Evolutionary conservation across 768 basidiomycete genomes (phyloP).

Genomic region (Lactarius pseudohatsudake): DNA sequence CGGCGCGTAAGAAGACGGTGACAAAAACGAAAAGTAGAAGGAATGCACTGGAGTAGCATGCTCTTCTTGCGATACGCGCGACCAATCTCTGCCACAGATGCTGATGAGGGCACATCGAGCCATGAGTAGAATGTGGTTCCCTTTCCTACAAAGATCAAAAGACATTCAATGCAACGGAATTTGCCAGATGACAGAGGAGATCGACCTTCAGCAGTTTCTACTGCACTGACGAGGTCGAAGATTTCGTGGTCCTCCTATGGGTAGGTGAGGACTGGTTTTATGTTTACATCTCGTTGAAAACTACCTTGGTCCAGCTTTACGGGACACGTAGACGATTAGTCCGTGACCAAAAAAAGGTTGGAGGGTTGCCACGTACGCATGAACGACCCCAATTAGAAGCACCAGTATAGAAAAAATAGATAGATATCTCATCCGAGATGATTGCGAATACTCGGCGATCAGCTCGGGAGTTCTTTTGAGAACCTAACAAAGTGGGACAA

Average conservation of each 20-base stretch:
- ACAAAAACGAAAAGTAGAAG: neutral
- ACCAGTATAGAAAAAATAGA: constrained; percentile 50
- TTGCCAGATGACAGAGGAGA: neutral
- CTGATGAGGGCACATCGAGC: constrained; percentile 76
- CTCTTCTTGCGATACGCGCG: constrained; percentile 93
- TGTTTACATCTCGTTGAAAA: constrained; percentile 25
- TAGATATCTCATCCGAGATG: constrained; percentile 49
- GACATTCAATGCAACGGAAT: neutral
- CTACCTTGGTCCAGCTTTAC: constrained; percentile 70
- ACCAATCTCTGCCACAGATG: constrained; percentile 71
- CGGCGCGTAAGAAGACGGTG: neutral
- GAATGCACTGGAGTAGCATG: constrained; percentile 80
- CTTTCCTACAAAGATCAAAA: constrained; percentile 49
- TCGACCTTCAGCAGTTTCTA: constrained; percentile 78
- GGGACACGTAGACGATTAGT: constrained; percentile 15
- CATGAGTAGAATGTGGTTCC: constrained; percentile 96
- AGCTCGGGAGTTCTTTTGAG: constrained; percentile 16
- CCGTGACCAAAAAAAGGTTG: neutral
- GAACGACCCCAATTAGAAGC: constrained; percentile 49
- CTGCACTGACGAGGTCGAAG: constrained; percentile 83
- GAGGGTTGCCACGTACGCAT: constrained; percentile 52
- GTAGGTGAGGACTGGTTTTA: neutral
- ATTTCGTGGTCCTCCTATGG: constrained; percentile 91
- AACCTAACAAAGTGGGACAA: neutral
- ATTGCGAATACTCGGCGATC: neutral